Conservation (phyloP, 257 asterid genomes). For the Solanum peruvianum region DNA sequence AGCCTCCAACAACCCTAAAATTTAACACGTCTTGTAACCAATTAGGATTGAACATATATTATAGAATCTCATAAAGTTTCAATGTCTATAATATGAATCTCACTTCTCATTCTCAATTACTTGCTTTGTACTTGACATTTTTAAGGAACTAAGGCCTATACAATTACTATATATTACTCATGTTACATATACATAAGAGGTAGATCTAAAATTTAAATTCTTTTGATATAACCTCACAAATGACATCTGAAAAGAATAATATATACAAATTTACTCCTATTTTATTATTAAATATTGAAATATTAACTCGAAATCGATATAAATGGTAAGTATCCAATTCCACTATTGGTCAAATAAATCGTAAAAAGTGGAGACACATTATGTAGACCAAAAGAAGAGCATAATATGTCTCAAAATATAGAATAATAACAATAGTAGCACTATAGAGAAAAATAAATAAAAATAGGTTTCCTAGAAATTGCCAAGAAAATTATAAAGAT, state of each 20-base stretch:
- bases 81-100: neutral
- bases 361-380: neutral
- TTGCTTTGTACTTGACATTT: neutral
- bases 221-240: rapidly evolving
- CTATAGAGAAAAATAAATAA: neutral
- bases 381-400: neutral
- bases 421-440: conserved; percentile 9
- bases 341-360: neutral
- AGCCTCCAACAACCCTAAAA: too few relatives aligned
- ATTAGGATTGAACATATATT: neutral
- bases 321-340: neutral
- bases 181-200: neutral
- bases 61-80: neutral
- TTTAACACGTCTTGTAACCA: neutral
- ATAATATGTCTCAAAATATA: neutral
- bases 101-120: neutral
- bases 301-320: too few relatives aligned
- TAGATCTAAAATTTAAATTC: too few relatives aligned
- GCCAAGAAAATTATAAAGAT: neutral
- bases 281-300: too few relatives aligned
- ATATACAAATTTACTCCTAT: too few relatives aligned
- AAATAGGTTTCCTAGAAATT: conserved; percentile 16
- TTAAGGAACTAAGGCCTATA: neutral
- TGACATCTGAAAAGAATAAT: too few relatives aligned
- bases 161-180: neutral